Base-by-base conservation (phyloP, 495 filamentous ascomycete genomes). In the Ascodesmis nigricans region DNA sequence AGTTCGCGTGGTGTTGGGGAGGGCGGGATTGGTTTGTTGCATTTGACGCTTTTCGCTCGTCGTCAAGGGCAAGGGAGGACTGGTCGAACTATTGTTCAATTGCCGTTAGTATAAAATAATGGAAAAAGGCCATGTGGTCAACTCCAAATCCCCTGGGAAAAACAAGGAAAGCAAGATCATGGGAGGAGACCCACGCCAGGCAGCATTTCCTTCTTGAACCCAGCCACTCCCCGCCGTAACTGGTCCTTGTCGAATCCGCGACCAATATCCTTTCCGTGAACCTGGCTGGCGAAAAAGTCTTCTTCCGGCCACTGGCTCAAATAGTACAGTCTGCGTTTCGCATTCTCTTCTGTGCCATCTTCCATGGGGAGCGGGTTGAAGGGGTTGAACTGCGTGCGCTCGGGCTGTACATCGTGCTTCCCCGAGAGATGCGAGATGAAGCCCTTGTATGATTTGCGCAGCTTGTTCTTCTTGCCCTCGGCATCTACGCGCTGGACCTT, bases 381-480 rank as follows among this genome's bases (percentile, higher is more conserved):
- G 4, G 25, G 21, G 1, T 66, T 54, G 37, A 70, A 71, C 32
- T 46, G 42, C 15, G 42, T 35, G 18, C 47, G 38, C 21, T 47
- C 46, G 33, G 48, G 42, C 11, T 43, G 33, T 14, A 51, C 48
- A 20, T 45, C 36, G 39, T 73, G 70, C 33, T 65, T 65, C 15
- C 75, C 75, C 16, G 72, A 60, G 15, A 80, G 53, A 15, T 56
- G 57, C 45, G 73, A 73, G 44, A 77, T 57, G 44, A 76, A 69
- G 31, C 68, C 67, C 46, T 78, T 72, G 50, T 78, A 80, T 10
- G 73, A 75, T 49, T 78, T 78, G 36, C 75, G 58, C 21, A 80
- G 58, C 42, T 70, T 68, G 46, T 78, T 78, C 54, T 78, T 79
- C 42, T 70, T 69, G 25, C 71, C 4, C 67, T 58, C 52, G 3